Evolutionary conservation across 1,139 yeast genomes (phyloP), one percentile per base, ranked within the genome.

Genomic region (Arxiozyma bovina): DNA sequence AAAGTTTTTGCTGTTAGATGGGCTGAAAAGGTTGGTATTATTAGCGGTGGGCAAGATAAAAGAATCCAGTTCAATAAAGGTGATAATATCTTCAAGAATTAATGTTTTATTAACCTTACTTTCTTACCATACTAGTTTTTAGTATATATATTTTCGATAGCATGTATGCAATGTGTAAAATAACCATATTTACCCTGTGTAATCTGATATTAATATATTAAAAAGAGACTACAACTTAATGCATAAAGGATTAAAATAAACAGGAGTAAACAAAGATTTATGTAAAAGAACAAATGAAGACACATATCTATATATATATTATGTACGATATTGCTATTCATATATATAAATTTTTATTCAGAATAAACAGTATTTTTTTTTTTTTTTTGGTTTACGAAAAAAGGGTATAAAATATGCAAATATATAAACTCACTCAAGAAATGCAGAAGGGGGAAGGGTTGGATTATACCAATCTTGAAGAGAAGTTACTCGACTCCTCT

Each of bases 41-140:
- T 89, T 50, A 85, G 96, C 70, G 98, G 95, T 62, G 99, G 98
- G 59, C 86, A 86, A 70, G 98, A 91, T 71, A 93, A 91, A 70
- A 87, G 87, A 75, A 76, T 93, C 57, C 98, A 93, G 73, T 86
- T 93, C 63, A 90, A 89, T 67, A 79, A 77, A 65, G 83, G 83
- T 52, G 71, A 69, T 55, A 63, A 68, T 51, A 66, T 68, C 34
- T 65, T 64, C 50, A 63, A 61, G 55, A 57, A 55, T 25, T 60
- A 53, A 52, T 48, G n/a, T 40, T 17, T 22, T 40, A 20, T 12
- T 5, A n/a, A 25, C 18, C n/a, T 22, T 20, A 17, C 11, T 30
- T 21, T 20, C 12, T n/a, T 20, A 42, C 3, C 23, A 22, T 17
- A 4, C 7, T 8, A 22, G 12, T 18, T n/a, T 20, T 15, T 25